Base-by-base conservation (phyloP, 495 filamentous ascomycete species). In the Annulohypoxylon bovei region DNA sequence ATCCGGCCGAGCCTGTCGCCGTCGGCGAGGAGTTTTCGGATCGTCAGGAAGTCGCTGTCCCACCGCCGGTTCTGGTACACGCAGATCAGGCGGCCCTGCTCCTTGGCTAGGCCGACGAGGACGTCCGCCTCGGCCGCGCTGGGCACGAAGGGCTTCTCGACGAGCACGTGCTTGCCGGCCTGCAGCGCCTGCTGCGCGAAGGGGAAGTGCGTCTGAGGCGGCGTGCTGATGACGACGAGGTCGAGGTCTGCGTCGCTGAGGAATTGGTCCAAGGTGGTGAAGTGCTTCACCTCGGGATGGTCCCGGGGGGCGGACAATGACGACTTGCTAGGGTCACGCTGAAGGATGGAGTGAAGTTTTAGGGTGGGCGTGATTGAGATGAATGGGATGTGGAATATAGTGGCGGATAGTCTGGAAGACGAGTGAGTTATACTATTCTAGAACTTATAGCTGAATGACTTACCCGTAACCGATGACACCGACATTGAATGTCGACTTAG, bases 51-150 rank as follows among this genome's bases (percentile, higher is more conserved):
- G 81, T 98, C 93, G 60, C 89, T 84, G 76, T 97, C 93, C 83
- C 87, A 96, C 52, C 93, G 85, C 14, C 93, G 90, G 82, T 96
- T 97, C 81, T 97, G 93, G 79, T 93, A 97, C 20, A 97, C 92
- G 47, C 91, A 92, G 33, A 97, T 77, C 46, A 89, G 73, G 62
- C 83, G 88, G 40, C 86, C 83, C 49, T 85, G 81, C 72, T 88
- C 82, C 65, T 86, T 80, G 1, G 94, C 88, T 11, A 95, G 79
- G 4, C 77, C 80, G 54, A 91, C 83, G 2, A 98, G 87, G 68
- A 89, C 82, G 39, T 89, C 82, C 8, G 93, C 92, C 80, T 98
- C 90, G 56, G 84, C 78, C 14, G 84, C 81, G 4, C 89, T 92
- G 9, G 91, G 88, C 6, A 92, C 90, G 77, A 97, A 94, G 0